These are phyloP conservation scores for Sarcodon aspratus DNA, from an alignment of 768 basidiomycete species.

Conservation along the genomic window DNA sequence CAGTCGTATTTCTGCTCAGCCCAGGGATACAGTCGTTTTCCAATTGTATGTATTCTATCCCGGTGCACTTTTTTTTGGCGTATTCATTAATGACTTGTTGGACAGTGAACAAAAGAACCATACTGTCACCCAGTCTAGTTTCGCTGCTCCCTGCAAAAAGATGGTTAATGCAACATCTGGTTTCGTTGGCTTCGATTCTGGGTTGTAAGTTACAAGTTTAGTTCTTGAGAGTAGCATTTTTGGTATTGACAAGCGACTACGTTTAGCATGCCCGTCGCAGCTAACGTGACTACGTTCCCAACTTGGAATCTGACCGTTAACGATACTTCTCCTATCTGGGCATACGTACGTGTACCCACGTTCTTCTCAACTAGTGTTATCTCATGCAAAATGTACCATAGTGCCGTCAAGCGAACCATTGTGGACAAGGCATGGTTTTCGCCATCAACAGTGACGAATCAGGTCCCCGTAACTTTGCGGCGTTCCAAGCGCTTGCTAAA, in stretches of 20 bases:
- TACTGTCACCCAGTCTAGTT: constrained; percentile 51
- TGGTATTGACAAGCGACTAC: background rate
- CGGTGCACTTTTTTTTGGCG: background rate
- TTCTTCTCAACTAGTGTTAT: constrained; percentile 2
- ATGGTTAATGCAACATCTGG: constrained; percentile 20
- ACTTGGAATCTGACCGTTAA: constrained; percentile 47
- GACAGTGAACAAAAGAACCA: constrained; percentile 56
- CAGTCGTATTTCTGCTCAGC: constrained; percentile 32
- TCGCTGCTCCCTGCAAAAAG: constrained; percentile 45
- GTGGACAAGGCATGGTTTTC: constrained; percentile 25
- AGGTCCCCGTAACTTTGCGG: constrained; percentile 38
- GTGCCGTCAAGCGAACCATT: constrained; percentile 20
- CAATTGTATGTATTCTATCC: constrained; percentile 33
- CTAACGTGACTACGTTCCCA: constrained; percentile 33
- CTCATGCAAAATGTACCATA: constrained; percentile 27
- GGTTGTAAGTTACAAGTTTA: constrained; percentile 31
- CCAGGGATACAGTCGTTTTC: constrained; percentile 47
- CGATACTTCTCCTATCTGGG: constrained; percentile 48
- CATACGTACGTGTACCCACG: constrained; percentile 26
- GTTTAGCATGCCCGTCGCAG: constrained; percentile 27
- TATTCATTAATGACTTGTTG: constrained; percentile 1
- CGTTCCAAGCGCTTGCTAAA: constrained; percentile 45
- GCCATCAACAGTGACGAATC: constrained; percentile 47
- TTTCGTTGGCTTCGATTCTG: constrained; percentile 42
- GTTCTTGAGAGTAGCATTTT: background rate